Conservation (phyloP, 2,329 filamentous ascomycete genomes). For the Simplicillium sp. region DNA sequence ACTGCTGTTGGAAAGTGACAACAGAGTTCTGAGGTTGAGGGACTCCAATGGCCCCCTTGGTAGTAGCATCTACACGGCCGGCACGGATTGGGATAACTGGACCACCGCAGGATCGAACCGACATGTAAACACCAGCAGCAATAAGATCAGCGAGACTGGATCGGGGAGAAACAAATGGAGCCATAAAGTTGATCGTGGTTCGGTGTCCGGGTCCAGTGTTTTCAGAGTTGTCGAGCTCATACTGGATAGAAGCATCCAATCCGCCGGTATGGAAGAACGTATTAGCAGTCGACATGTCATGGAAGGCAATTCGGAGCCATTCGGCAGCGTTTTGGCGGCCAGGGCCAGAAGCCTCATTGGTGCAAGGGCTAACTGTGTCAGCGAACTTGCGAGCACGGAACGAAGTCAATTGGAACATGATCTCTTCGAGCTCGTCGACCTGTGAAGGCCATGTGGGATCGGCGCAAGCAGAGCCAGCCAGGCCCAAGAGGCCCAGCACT, state of each 20-base stretch:
- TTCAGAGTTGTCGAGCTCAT: constrained; percentile 44
- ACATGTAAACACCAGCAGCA: constrained; percentile 46
- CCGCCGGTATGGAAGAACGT: constrained; percentile 38
- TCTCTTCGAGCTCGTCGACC: constrained; percentile 53
- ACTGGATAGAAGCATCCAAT: constrained; percentile 50
- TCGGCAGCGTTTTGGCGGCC: constrained; percentile 51
- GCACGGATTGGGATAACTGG: constrained; percentile 41
- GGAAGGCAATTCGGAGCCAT: constrained; percentile 52
- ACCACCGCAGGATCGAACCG: constrained; percentile 50
- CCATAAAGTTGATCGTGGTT: constrained; percentile 43
- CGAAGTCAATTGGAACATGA: constrained; percentile 49
- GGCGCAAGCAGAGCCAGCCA: constrained; percentile 24
- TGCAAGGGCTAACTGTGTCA: constrained; percentile 46
- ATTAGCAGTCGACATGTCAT: constrained; percentile 51
- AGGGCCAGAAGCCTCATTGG: constrained; percentile 38
- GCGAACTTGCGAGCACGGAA: constrained; percentile 46
- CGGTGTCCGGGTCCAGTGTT: constrained; percentile 47
- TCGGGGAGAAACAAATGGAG: constrained; percentile 39
- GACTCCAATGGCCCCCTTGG: constrained; percentile 36
- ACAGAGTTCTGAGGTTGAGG: constrained; percentile 48
- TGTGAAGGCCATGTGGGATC: constrained; percentile 52
- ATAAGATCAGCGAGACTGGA: constrained; percentile 48
- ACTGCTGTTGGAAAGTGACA: constrained; percentile 42
- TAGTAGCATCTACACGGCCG: constrained; percentile 45
- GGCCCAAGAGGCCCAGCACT: constrained; percentile 25